These are phyloP conservation scores for Chytriomyces sp. DNA, from an alignment of 192 early-diverging fungal genomes.

Conservation along the genomic window DNA sequence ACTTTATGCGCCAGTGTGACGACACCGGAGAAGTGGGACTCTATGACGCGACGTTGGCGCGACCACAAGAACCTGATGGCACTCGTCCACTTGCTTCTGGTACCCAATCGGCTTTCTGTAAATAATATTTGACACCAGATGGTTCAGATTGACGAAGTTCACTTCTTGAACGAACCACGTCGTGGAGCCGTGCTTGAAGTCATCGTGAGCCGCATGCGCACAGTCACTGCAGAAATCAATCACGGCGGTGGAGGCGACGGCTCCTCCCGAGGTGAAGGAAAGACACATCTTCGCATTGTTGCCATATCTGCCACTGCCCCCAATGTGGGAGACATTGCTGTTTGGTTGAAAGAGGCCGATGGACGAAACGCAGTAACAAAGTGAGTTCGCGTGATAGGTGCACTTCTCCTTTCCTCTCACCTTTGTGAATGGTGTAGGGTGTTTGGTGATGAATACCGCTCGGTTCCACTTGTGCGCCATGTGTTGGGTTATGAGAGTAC, in stretches of 20 bases:
- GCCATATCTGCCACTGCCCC: constrained; percentile 72
- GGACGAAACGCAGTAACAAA: constrained; percentile 25
- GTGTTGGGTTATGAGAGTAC: constrained; percentile 52
- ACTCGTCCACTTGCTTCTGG: constrained; percentile 47
- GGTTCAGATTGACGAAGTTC: constrained; percentile 73
- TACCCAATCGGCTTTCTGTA: background rate
- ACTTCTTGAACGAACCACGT: constrained; percentile 61
- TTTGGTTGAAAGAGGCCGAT: constrained; percentile 56
- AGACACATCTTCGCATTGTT: constrained; percentile 48
- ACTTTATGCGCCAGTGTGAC: constrained; percentile 53
- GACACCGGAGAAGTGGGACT: constrained; percentile 83
- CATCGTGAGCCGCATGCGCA: constrained; percentile 56
- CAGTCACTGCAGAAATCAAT: constrained; percentile 27
- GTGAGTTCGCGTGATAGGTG: constrained; percentile 14
- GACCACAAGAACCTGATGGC: constrained; percentile 20
- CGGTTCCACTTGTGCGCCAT: constrained; percentile 57
- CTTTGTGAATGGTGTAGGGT: constrained; percentile 30
- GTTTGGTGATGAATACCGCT: constrained; percentile 75
- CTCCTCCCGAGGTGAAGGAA: background rate
- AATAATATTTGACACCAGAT: constrained; percentile 19
- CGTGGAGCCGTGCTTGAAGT: constrained; percentile 77
- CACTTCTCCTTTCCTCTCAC: constrained; percentile 2
- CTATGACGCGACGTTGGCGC: constrained; percentile 61
- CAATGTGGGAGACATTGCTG: constrained; percentile 67
- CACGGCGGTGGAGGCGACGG: constrained; percentile 9